Evolutionary conservation across 139 green algal genomes (phyloP), one percentile per base, ranked within the genome.

Genomic region (Zygnema circumcarinatum): DNA sequence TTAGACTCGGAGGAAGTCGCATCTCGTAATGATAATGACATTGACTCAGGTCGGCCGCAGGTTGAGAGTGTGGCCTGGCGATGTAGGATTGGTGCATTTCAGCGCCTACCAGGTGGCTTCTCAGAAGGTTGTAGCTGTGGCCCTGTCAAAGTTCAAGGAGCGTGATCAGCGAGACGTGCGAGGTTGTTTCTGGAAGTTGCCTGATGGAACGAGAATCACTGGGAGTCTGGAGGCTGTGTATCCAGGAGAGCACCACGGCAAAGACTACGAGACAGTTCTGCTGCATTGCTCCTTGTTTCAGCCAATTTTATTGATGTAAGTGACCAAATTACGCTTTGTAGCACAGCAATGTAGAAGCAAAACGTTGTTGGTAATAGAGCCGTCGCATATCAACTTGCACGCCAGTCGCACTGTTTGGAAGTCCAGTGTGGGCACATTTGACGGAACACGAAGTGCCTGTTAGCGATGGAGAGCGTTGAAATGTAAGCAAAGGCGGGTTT

Each of bases 11-110:
- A n/a, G n/a, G n/a, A n/a, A n/a, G n/a, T n/a, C n/a, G n/a, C 56
- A 72, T 35, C 29, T 72, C 56, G 56, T 72, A 29, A 29, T 35
- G 56, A 72, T 35, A 29, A 29, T 35, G 29, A 72, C 56, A 29
- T 2, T 84, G 35, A n/a, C 16, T 79, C 29, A 33, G 38, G 25
- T 22, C 74, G 2, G 32, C 38, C 2, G 0, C 76, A 84, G 76
- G 25, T 84, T 84, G 0, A 35, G 76, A 0, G 80, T 38, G 39
- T 80, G 80, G 35, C 62, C 41, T 40, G 56, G 52, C 16, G 35
- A 84, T 38, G 20, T 80, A 38, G 52, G 53, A 3, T 86, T 86
- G 31, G 56, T 81, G 20, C 80, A 86, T 39, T 86, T 80, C 54
- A 86, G 54, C 32, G 80, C 53, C 1, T 81, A 86, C 54, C 80